phyloP scores from a whole-genome alignment of 768 basidiomycete genomes.

The Lentinula raphanica region DNA sequence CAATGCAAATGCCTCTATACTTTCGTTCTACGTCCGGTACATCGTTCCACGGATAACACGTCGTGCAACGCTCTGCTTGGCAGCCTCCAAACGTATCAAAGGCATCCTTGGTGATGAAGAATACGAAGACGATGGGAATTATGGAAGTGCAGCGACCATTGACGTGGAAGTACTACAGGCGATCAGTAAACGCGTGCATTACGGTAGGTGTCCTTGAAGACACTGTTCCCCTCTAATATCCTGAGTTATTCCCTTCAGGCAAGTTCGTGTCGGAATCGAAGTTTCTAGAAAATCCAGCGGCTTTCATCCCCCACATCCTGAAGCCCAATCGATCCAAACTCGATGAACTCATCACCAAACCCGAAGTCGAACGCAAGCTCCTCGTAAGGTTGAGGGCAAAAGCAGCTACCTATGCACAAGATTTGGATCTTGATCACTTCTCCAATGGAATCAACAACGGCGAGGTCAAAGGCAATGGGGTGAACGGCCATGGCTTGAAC shows the following conservation, averaged over 20 bases:
- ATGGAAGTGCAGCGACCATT: slow-evolving; percentile 90
- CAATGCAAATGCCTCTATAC: slow-evolving; percentile 84
- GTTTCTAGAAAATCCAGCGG: slow-evolving; percentile 78
- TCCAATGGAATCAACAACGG: slow-evolving; percentile 30
- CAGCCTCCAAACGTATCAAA: slow-evolving; percentile 57
- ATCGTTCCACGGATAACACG: slow-evolving; percentile 90
- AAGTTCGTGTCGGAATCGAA: slow-evolving; percentile 99
- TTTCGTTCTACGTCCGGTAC: slow-evolving; percentile 79
- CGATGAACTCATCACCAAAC: slow-evolving; percentile 91
- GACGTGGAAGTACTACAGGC: slow-evolving; percentile 97
- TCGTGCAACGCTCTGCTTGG: slow-evolving; percentile 60
- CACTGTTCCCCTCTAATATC: background rate
- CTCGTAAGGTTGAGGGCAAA: slow-evolving; percentile 85
- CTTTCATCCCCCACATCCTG: slow-evolving; percentile 90
- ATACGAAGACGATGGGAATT: slow-evolving; percentile 93
- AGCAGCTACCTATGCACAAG: slow-evolving; percentile 66
- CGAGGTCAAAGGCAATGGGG: slow-evolving; percentile 12
- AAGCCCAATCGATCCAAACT: slow-evolving; percentile 72
- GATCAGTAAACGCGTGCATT: slow-evolving; percentile 97
- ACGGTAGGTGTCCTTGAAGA: slow-evolving; percentile 51
- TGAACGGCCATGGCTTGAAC: slow-evolving; percentile 12
- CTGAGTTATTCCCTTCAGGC: slow-evolving; percentile 43
- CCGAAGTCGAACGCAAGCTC: slow-evolving; percentile 86
- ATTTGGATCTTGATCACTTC: slow-evolving; percentile 65
- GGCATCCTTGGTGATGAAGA: slow-evolving; percentile 66